Evolutionary conservation across 768 basidiomycete genomes (phyloP), one percentile per base, ranked within the genome.

Genomic region (Pisolithus orientalis): DNA sequence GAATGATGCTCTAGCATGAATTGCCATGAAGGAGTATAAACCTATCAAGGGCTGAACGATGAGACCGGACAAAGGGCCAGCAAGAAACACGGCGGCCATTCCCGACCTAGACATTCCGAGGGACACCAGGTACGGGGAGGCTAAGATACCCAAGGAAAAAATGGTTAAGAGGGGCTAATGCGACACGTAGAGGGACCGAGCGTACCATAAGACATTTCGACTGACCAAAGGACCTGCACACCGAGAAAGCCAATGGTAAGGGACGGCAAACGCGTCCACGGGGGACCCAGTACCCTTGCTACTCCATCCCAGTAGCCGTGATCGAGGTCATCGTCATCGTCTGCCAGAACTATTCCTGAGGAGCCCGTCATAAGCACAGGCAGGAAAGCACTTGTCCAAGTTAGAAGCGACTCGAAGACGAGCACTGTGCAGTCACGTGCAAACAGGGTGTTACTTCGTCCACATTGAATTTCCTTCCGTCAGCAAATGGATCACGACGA

Each of bases 1-100:
- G 37, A 53, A 38, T 58, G 27, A 53, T 16, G 40, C 25, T 7
- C 6, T 1, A 25, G 6, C 0, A 10, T 6, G 38, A 1, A 11
- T 7, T 6, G 14, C 7, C 21, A 31, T 14, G n/a, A 5, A 6
- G 11, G 13, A 54, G 49, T 64, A 54, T 39, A 39, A 55, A 80
- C 91, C 90, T 59, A 95, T 90, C 40, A 94, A 65, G 1, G 94
- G 95, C 63, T 97, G 94, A 58, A 95, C 87, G 44, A 97, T 74
- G 21, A 98, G 78, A 2, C 94, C 94, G 0, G 88, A 91, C 6
- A 94, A 71, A 1, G 92, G 94, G 0, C 94, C 94, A 2, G 94
- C 94, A 43, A 95, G 77, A 65, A 98, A 94, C 10, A 96, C 94
- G 21, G 91, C 75, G 0, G 93, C 86, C 83, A 96, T 91, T 54